Evolutionary conservation across 2,329 filamentous ascomycete genomes (phyloP), one percentile per base, ranked within the genome.

Genomic region (Eutypella sp.): DNA sequence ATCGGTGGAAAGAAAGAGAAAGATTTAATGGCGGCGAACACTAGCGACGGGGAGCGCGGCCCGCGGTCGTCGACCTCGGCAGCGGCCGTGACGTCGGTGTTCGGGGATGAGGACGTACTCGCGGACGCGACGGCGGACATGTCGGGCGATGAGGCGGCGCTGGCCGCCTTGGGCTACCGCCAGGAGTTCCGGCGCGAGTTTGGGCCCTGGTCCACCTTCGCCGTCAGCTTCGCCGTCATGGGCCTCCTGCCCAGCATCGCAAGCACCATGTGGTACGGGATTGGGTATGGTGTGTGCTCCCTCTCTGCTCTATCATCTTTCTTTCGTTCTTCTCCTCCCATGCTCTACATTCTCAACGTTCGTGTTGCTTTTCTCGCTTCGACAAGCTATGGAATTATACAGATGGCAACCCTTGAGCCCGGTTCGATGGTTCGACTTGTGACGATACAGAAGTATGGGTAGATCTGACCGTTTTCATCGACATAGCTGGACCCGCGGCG

Each of bases 161-260:
- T 85, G 5, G 79, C 78, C 2, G 76, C 81, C 1, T 68, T 85
- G 20, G 82, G 82, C 40, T 76, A 76, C 54, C 74, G 71, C 55
- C 72, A 73, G 45, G 71, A 73, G 47, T 73, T 72, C 59, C 71
- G 71, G 66, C 74, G 85, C 57, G 84, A 89, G 57, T 88, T 89
- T 61, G 83, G 76, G 2, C 68, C 87, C 13, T 89, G 84, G 76
- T 86, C 84, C 5, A 85, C 83, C 0, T 89, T 89, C 60, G 86
- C 82, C 54, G 84, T 89, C 34, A 83, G 78, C 45, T 89, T 89
- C 61, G 84, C 85, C 6, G 84, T 89, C 10, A 68, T 89, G 45
- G 85, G 85, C 2, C 63, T 89, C 40, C 64, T 89, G 41, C 85
- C 85, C 0, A 85, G 80, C 49, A 87, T 89, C 56, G 85, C 84